Evolutionary conservation across 768 basidiomycete genomes (phyloP), one percentile per base, ranked within the genome.

Genomic region (Amanita exitialis): DNA sequence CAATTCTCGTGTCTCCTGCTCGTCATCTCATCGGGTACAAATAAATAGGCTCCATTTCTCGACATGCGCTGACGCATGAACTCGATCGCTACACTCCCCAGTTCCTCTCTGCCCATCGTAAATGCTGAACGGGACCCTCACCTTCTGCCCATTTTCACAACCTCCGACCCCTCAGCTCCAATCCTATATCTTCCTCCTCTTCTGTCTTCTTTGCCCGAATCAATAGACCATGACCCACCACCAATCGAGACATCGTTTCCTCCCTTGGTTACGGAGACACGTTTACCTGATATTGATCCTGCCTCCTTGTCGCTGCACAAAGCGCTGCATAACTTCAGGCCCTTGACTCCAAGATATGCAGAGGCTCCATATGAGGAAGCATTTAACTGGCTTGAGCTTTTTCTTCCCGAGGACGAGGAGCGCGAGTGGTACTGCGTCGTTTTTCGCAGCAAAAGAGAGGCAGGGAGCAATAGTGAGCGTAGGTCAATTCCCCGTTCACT

Each of bases 401-500:
- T 64, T 3, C 72, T 95, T 12, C 83, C 85, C 1, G 68, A 69
- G 47, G 76, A 84, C 2, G 80, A 86, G 42, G 86, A 88, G 57
- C 70, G 89, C 35, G 88, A 91, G 52, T 96, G 88, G 90, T 97
- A 95, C 62, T 83, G 83, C 54, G 95, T 98, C 9, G 90, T 81
- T 13, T 98, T 98, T 66, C 76, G 90, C 10, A 89, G 86, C 55
- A 79, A 77, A 57, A 76, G 94, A 23, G 83, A 80, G 59, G 66
- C 70, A 6, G 87, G 80, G 20, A 86, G 84, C 56, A 82, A 91
- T 54, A 76, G 79, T 18, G 73, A 69, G 54, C 70, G 89, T 89
- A 57, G 57, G 73, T 63, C 56, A 66, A 42, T 49, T 53, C 43
- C 16, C 30, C 23, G 49, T 57, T 25, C 36, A 7, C 5, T 47